Percentiles rank a stretch among this genome's conserved stretches.
Evolutionary conservation across 2,329 filamentous ascomycete genomes (phyloP).

Genomic region (Talaromyces sp.): DNA sequence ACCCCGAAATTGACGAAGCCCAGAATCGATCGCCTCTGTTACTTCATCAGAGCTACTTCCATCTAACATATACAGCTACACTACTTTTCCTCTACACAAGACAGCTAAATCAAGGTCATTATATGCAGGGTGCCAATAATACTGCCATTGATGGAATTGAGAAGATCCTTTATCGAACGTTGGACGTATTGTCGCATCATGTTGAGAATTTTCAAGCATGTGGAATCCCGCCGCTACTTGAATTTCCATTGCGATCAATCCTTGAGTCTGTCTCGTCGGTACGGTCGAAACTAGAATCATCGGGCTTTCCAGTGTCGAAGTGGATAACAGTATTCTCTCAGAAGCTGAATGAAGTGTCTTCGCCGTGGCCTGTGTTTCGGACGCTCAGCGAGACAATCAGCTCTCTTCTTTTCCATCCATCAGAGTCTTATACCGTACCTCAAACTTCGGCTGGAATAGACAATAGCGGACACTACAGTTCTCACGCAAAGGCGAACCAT

Average conservation of each 20-base stretch:
- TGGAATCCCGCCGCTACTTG: conserved; percentile 38
- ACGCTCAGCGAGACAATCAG: conserved; percentile 30
- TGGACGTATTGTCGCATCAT: conserved; percentile 36
- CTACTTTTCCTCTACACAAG: conserved; percentile 36
- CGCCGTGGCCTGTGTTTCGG: conserved; percentile 35
- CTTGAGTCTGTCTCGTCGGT: conserved; percentile 32
- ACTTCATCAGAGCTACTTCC: conserved; percentile 40
- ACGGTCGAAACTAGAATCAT: conserved; percentile 28
- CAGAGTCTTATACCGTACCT: background rate
- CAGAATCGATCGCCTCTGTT: conserved; percentile 36
- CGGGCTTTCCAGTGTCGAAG: conserved; percentile 32
- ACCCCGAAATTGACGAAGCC: conserved; percentile 35
- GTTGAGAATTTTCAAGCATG: conserved; percentile 37
- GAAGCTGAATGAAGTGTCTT: conserved; percentile 25
- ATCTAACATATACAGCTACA: conserved; percentile 35
- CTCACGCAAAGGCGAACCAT: conserved; percentile 2
- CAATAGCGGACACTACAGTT: background rate
- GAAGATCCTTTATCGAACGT: conserved; percentile 35
- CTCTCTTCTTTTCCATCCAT: conserved; percentile 23
- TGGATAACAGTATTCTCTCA: conserved; percentile 35
- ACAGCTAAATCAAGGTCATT: conserved; percentile 31
- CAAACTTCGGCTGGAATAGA: conserved; percentile 1
- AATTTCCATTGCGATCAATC: conserved; percentile 35
- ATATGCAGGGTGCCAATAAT: conserved; percentile 30
- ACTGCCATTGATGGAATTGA: conserved; percentile 34